Base-by-base conservation (phyloP, 108 stramenopile species). In the Aurantiochytrium sp. region DNA sequence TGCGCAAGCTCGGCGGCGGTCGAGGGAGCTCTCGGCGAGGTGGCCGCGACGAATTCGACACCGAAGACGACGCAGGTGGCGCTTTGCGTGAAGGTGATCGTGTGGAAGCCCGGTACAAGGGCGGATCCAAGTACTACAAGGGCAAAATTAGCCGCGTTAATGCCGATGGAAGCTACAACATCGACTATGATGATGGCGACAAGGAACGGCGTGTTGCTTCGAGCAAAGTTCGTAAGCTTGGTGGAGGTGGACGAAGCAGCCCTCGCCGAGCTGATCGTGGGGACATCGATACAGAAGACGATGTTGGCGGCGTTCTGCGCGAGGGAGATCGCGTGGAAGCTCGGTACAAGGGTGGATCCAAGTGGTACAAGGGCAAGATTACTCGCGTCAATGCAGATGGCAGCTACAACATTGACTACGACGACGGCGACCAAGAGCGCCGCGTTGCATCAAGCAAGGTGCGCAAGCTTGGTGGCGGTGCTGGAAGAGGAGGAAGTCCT, bases 131-230 rank as follows among this genome's bases (percentile, higher is more conserved):
- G 88, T 91, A 55, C 69, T 89, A 72, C 57, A 60, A 45, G 18
- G 88, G 88, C 19, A 72, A 72, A 23, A 60, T 89, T 5, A 8
- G n/a, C 6, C 45, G 88, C 6, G 47, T 71, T 10, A 76, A 60
- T 88, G 25, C 58, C 35, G 60, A 60, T 76, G 90, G 90, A 5
- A 88, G 44, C 2, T 87, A 29, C 5, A 72, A 90, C 60, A 90
- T 90, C 49, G 58, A 90, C 58, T 90, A 90, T 57, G 90, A 90
- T 47, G 92, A 92, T 44, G 92, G 92, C 5, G 91, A 92, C 51
- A 29, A 76, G 89, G 91, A 92, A 58, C 25, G 57, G 12, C 87
- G 87, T 16, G 87, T 87, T 45, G 18, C 23, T 28, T 23, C 64
- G 25, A 28, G 42, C 25, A 69, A 69, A 10, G 64, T 69, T 28